phyloP scores from a whole-genome alignment of 495 filamentous ascomycete genomes.

The Trichoderma asperelloides region DNA sequence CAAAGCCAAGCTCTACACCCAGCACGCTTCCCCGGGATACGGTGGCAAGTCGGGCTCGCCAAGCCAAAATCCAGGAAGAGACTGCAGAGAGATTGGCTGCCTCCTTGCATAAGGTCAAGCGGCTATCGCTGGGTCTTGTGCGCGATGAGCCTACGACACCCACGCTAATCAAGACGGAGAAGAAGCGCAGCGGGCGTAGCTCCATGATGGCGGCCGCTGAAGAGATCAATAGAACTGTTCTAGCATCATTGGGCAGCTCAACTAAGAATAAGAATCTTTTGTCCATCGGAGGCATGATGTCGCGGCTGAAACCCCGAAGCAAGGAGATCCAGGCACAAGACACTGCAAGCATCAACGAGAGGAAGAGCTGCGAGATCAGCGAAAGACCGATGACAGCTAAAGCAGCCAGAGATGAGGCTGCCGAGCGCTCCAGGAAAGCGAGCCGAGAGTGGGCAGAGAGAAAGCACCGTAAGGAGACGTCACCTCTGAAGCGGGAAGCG shows the following conservation, averaged over 20 bases:
- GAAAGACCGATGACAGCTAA: constrained; percentile 50
- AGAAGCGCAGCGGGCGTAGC: background rate
- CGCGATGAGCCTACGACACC: constrained; percentile 7
- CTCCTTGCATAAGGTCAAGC: constrained; percentile 2
- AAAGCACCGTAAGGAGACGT: constrained; percentile 39
- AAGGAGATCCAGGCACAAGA: constrained; percentile 54
- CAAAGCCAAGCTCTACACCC: constrained; percentile 35
- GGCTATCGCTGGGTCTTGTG: background rate
- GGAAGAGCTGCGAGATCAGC: constrained; percentile 42
- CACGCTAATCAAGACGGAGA: constrained; percentile 7
- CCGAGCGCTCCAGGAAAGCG: constrained; percentile 52
- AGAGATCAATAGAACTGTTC: constrained; percentile 19
- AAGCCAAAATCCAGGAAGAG: constrained; percentile 25
- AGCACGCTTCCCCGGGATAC: constrained; percentile 41
- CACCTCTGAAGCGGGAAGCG: background rate
- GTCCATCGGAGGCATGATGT: constrained; percentile 34
- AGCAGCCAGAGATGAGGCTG: constrained; percentile 52
- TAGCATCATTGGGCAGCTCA: constrained; percentile 28
- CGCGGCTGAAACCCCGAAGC: constrained; percentile 44
- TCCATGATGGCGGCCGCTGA: constrained; percentile 5
- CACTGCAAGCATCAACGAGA: constrained; percentile 31
- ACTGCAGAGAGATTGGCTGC: constrained; percentile 15
- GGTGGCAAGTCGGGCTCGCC: constrained; percentile 48
- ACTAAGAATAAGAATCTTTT: constrained; percentile 36
- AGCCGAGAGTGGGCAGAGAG: constrained; percentile 65